Base-by-base conservation (phyloP, 1,284 basidiomycete genomes). In the Trametes versicolor region DNA sequence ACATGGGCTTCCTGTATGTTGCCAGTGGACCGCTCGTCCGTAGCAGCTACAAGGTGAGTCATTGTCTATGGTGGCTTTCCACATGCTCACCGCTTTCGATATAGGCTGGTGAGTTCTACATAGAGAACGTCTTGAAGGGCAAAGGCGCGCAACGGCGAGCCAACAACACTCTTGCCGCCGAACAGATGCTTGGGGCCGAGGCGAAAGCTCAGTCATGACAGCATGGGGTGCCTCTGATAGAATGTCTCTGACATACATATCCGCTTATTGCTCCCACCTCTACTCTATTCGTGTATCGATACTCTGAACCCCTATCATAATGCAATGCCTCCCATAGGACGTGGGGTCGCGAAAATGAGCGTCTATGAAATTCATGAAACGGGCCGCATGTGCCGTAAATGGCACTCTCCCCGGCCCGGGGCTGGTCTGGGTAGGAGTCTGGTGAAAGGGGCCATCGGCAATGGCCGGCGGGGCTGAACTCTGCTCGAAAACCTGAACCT, bases 1-100 rank as follows among this genome's bases (percentile, higher is more conserved):
- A 89, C 65, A 90, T 98, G 85, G 97, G 97, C 43, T 99, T 99
- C 86, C 76, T 99, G 57, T 99, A 99, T 74, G 97, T 99, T 41
- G 98, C 98, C 2, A 96, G 94, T 75, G 98, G 98, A 0, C 98
- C 98, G 9, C 83, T 99, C 27, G 97, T 99, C 34, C 86, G 98
- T 64, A 97, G 95, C 75, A 96, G 94, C 73, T 99, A 99, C 81
- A 99, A 99, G 91, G 97, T 92, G 70, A 66, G 83, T 65, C 47
- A 58, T 36, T 3, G n/a, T 50, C 2, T 6, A 60, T 21, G 6
- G 43, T 3, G 15, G 17, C 32, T 23, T n/a, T 29, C 15, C 23
- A 10, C 17, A 19, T 4, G 32, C 56, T 50, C 7, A 54, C 10
- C 19, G 9, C 13, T 29, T 4, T 45, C 37, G 3, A 37, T 49